Evolutionary conservation across 2,329 filamentous ascomycete genomes (phyloP), one percentile per base, ranked within the genome.

Genomic region (Bimuria novae-zelandiae): DNA sequence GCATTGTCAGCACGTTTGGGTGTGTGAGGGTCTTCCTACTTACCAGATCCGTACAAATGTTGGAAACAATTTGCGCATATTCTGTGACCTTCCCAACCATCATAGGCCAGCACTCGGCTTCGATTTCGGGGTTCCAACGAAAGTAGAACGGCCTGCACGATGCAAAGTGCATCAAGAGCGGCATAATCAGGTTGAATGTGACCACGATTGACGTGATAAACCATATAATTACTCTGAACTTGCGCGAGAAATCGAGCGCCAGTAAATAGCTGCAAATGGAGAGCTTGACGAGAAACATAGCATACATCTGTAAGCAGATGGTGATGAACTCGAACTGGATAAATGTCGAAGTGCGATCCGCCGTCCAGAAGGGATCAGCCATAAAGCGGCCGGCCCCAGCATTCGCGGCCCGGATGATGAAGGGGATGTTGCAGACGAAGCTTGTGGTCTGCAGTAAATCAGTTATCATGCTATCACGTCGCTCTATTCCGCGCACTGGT

Each of bases 241-340:
- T 46, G 5, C 37, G 42, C 22, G 53, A 56, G 29, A 62, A 61
- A 32, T 59, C 44, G 29, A 62, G 36, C 8, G 48, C 52, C 14
- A 62, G 47, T 1, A 62, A 42, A 30, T 62, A 62, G 16, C 44
- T 42, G 39, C 60, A 61, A 27, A 62, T 51, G 2, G 57, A 61
- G 4, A 53, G 22, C 17, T 61, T 53, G 22, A 58, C 55, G 14
- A 55, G n/a, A 21, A 51, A 61, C 56, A 61, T 59, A 4, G 29
- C 54, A 25, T 61, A 57, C 5, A 61, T 45, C 16, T 61, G 60
- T 11, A 59, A 39, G 27, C 33, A 35, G 32, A 52, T 46, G n/a
- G 42, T 19, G 16, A 52, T 49, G 35, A 54, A 60, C 6, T 50
- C 45, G 7, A 51, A 42, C 21, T 50, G 52, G 17, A 49, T 49